A percentile compares a stretch with the other conserved stretches of the same genome.
Evolutionary conservation across 495 filamentous ascomycete genomes (phyloP).

Genomic region (Trichoderma virens): DNA sequence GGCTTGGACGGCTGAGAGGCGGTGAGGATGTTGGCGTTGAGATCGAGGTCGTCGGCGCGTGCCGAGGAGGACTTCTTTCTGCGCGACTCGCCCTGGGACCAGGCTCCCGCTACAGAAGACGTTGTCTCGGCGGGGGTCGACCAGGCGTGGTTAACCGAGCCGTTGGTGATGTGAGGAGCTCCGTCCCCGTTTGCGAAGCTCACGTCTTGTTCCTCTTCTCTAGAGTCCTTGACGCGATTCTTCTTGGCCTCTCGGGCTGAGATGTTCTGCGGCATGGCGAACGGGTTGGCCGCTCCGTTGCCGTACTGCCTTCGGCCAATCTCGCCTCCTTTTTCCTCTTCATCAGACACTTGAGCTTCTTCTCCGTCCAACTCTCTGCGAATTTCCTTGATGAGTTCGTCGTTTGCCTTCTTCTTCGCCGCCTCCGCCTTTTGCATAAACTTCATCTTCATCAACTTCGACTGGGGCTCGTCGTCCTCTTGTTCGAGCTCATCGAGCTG

Average conservation of each 20-base stretch:
- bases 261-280: conserved; percentile 3
- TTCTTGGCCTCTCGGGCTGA: conserved; percentile 9
- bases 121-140: neutral
- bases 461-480: conserved; percentile 31
- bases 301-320: conserved; percentile 46
- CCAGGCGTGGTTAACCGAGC: neutral
- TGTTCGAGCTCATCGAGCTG: conserved; percentile 46
- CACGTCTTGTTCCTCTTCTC: neutral
- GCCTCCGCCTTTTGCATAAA: conserved; percentile 92
- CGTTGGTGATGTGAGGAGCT: neutral
- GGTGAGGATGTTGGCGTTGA: conserved; percentile 28
- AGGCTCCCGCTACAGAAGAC: conserved; percentile 21
- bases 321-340: conserved; percentile 54
- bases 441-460: conserved; percentile 30
- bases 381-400: conserved; percentile 68
- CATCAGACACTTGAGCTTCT: conserved; percentile 42
- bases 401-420: conserved; percentile 65
- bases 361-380: conserved; percentile 60
- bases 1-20: conserved; percentile 21
- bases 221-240: conserved; percentile 9
- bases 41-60: conserved; percentile 24
- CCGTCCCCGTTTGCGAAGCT: neutral
- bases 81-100: conserved; percentile 26
- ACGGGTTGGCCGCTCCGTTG: neutral
- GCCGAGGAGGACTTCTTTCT: conserved; percentile 22